These are phyloP conservation scores for Heimioporus sp. DNA, from an alignment of 768 basidiomycete species.

Conservation along the genomic window DNA sequence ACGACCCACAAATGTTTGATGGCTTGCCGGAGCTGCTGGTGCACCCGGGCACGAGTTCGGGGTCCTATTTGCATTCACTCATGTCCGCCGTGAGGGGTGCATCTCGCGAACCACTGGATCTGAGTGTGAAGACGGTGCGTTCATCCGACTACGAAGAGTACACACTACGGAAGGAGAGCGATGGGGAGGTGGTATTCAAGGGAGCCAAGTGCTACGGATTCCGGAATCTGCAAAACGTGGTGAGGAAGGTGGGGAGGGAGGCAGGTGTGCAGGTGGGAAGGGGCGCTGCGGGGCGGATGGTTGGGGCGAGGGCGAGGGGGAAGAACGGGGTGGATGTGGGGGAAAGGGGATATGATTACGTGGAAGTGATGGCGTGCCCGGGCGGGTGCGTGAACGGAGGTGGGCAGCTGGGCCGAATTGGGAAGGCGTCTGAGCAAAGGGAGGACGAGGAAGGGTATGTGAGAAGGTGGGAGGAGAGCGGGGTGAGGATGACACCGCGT, in stretches of 20 bases:
- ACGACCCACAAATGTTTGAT: slow-evolving; percentile 13
- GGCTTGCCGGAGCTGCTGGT: slow-evolving; percentile 68
- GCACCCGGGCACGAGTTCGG: slow-evolving; percentile 86
- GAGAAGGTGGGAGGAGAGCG: slow-evolving; percentile 59
- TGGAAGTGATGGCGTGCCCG: slow-evolving; percentile 99
- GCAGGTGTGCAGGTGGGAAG: slow-evolving; percentile 68
- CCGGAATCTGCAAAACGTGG: slow-evolving; percentile 94
- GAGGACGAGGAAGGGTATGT: slow-evolving; percentile 64
- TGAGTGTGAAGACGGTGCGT: slow-evolving; percentile 59
- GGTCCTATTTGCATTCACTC: slow-evolving; percentile 86
- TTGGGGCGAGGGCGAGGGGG: slow-evolving; percentile 25
- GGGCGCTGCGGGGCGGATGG: slow-evolving; percentile 58
- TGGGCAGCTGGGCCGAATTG: slow-evolving; percentile 56
- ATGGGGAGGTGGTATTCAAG: slow-evolving; percentile 73
- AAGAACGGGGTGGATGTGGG: slow-evolving; percentile 33
- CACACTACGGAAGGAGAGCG: slow-evolving; percentile 42
- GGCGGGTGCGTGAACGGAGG: slow-evolving; percentile 97
- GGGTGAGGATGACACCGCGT: slow-evolving; percentile 53
- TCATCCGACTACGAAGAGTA: slow-evolving; percentile 79
- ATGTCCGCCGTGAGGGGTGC: slow-evolving; percentile 51
- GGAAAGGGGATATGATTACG: slow-evolving; percentile 74
- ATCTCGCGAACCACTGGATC: slow-evolving; percentile 44
- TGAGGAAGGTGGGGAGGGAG: slow-evolving; percentile 88
- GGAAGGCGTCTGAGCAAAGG: slow-evolving; percentile 20
- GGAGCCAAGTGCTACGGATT: slow-evolving; percentile 98